phyloP scores from a whole-genome alignment of 805 yeast genomes.

The Candida endomychidarum region DNA sequence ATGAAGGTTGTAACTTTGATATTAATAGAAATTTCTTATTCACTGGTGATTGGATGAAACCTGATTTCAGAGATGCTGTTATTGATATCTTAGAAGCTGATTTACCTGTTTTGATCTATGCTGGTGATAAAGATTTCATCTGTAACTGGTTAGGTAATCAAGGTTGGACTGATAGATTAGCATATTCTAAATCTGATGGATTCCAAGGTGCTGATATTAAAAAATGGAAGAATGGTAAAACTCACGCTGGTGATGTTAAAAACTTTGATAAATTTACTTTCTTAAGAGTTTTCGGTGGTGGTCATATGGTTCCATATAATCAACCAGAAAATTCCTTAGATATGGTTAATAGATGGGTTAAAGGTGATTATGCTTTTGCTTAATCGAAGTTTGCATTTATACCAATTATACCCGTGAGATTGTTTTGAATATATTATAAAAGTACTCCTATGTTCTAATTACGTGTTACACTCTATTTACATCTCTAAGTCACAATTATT shows the following conservation, averaged over 20 bases:
- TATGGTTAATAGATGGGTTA: conserved; percentile 84
- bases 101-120: conserved; percentile 81
- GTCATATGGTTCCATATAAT: conserved; percentile 94
- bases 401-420: too few relatives aligned
- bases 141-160: conserved; percentile 49
- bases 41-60: conserved; percentile 91
- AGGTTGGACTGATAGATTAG: conserved; percentile 38
- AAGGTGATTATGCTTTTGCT: conserved; percentile 53
- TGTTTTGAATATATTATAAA: too few relatives aligned
- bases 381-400: neutral
- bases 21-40: conserved; percentile 78
- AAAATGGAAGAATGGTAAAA: conserved; percentile 39
- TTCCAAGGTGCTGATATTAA: conserved; percentile 23
- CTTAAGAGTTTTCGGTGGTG: conserved; percentile 84
- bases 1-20: conserved; percentile 73
- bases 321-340: conserved; percentile 77
- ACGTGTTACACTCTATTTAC: neutral
- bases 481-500: conserved; percentile 7
- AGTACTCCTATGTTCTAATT: too few relatives aligned
- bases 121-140: conserved; percentile 57
- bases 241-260: conserved; percentile 73
- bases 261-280: conserved; percentile 73
- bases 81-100: conserved; percentile 64
- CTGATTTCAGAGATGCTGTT: conserved; percentile 56
- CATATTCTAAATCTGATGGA: conserved; percentile 21